Evolutionary conservation across 495 filamentous ascomycete species (phyloP), one percentile per base, ranked within the genome.

Genomic region (Oidiodendron maius): DNA sequence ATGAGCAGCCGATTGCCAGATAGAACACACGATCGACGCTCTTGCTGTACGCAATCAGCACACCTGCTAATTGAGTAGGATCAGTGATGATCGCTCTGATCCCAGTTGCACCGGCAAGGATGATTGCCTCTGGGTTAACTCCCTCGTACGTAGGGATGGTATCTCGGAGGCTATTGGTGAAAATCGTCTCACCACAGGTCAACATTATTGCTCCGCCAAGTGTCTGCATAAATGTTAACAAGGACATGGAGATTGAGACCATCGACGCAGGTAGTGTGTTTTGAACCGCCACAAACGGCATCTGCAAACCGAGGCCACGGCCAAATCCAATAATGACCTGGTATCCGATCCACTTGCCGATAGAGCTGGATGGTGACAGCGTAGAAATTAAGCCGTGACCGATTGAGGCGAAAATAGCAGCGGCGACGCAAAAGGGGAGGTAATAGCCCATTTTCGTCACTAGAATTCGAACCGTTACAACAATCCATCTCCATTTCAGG

Each of bases 371-470:
- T 16, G 49, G 28, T 3, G 34, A 25, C n/a, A 68, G 58, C 4
- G 62, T 64, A 9, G 48, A 55, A 1, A 69, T 5, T 0, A 74
- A 53, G 3, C 68, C 68, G 3, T 25, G 38, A 2, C 58, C 64
- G 16, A 70, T 45, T 1, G 64, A 41, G 0, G 39, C 42, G 10
- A 65, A 10, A 9, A 48, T 44, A 11, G 30, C 40, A 17, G 45
- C 48, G 13, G 35, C 15, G 3, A 44, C 15, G 1, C 20, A 32
- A 15, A 36, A 50, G 2, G 55, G 55, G n/a, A 54, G 39, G 10
- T 82, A 88, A 67, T 0, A 78, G 74, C 34, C 66, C 82, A 83
- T 16, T 76, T 47, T 51, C 8, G n/a, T 15, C 23, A 51, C 48
- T 52, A 15, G 9, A 40, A 26, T 53, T 16, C 16, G 80, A 16